Evolutionary conservation across 768 basidiomycete genomes (phyloP), one percentile per base, ranked within the genome.

Genomic region (Asterophora parasitica): DNA sequence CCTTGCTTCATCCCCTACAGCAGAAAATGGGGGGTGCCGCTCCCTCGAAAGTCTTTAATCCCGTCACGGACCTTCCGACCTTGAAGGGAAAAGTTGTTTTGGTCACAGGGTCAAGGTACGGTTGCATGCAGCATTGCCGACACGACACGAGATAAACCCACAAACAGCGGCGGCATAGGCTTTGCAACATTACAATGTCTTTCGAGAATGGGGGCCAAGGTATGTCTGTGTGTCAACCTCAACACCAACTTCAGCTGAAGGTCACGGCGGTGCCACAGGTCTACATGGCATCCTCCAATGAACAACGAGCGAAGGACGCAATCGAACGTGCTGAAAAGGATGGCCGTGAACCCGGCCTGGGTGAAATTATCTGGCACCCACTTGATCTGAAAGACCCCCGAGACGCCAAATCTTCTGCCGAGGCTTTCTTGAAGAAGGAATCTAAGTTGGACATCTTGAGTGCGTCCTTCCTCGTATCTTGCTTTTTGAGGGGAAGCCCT

Each of bases 311-410:
- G 20, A 41, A 41, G 15, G 39, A 6, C 26, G 39, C 39, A 27
- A 17, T 41, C 20, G 39, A 27, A 30, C 39, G 39, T 16, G 39
- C 16, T 26, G 39, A 41, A 11, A 41, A 41, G 10, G 39, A 26
- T 15, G 39, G 39, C 3, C 39, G 23, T 8, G 39, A 41, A 13
- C 39, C 39, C 15, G 39, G 39, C 4, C 7, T 27, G 6, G 39
- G 39, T 41, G 26, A 41, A 27, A 20, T 41, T n/a, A 41, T 41
- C 23, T 41, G 39, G 39, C 39, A 27, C 27, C 4, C 16, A 41
- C 39, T 41, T 41, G 39, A 41, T 13, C 39, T 41, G 13, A 27
- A 41, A 27, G 39, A 41, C 20, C 39, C 39, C n/a, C 20, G 39
- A 27, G 12, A 41, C 23, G 39, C 39, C 26, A 41, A 41, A 41